A percentile compares a stretch with the other conserved stretches of the same genome.
Evolutionary conservation across 148 eudicot species (phyloP).

Genomic region (Camellia sinensis): DNA sequence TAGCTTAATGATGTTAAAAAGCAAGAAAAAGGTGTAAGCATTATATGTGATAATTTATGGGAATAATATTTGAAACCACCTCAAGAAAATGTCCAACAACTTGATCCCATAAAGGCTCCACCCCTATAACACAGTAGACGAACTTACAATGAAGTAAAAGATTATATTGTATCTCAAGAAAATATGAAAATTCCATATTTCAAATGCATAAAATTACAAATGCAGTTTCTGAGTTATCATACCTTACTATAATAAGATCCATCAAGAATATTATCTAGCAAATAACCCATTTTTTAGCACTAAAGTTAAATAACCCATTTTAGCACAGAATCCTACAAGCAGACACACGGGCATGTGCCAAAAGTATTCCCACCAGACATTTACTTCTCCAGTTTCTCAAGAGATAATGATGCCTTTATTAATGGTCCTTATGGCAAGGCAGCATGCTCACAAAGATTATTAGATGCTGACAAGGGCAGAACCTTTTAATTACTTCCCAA

Average conservation of each 20-base stretch:
- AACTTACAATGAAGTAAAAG: constrained; percentile 4
- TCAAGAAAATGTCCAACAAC: constrained; percentile 80
- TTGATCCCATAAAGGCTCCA: constrained; percentile 95
- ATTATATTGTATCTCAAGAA: constrained; percentile 7
- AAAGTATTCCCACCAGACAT: background rate
- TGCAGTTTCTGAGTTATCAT: background rate
- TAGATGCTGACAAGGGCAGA: background rate
- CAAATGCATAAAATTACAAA: background rate
- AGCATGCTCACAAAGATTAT: background rate
- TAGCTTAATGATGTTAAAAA: constrained; percentile 13
- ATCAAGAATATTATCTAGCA: background rate
- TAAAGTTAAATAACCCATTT: background rate
- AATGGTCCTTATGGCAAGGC: background rate
- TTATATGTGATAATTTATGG: background rate
- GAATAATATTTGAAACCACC: constrained; percentile 38
- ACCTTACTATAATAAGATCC: background rate
- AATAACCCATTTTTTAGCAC: background rate
- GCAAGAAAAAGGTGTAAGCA: constrained; percentile 6
- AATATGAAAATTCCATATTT: background rate
- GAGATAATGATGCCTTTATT: constrained; percentile 1
- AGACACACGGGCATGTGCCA: background rate
- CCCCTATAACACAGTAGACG: constrained; percentile 50
- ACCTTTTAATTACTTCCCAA: background rate
- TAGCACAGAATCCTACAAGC: background rate
- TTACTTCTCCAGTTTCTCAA: background rate